Evolutionary conservation across 129 eudicot species (phyloP), one percentile per base, ranked within the genome.

Genomic region (Saposhnikovia divaricata): DNA sequence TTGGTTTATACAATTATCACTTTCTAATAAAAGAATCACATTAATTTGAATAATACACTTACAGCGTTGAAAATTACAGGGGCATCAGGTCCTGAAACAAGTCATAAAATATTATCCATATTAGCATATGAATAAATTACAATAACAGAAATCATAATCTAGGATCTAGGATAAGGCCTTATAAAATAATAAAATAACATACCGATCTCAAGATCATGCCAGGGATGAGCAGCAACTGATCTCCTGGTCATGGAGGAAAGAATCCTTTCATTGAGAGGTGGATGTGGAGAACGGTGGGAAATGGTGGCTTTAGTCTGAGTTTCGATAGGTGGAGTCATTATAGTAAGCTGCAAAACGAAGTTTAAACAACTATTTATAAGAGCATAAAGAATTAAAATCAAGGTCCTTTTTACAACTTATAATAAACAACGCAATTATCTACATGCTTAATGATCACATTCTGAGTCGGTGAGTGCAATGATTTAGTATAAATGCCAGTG

Each of bases 181-280:
- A 37, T n/a, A 25, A 0, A 18, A 37, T 74, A 74, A 10, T 44
- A 25, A 40, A 44, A 65, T 79, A 50, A 77, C 42, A 65, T 87
- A 88, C 97, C 98, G 50, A 93, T 93, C 83, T 93, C 97, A 76
- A 93, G 97, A 91, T 91, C 98, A 83, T 93, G 98, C 98, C 98
- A 93, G 45, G 97, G 98, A 88, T 93, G 98, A 53, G 98, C 98
- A 81, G 98, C 97, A 81, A 91, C 98, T 75, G 91, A 86, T 85
- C 91, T 93, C 84, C 90, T 89, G 78, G 90, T 83, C 94, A 93
- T 84, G 86, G 98, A 91, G 53, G 98, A 89, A 79, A 93, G 88
- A 14, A 89, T 93, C 80, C 97, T 85, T 85, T 93, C 98, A 83
- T 91, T 91, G 15, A 93, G 90, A 85, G 90, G 92, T 37, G 89